phyloP scores from a whole-genome alignment of 148 eudicot species.

The Selenicereus undatus region DNA sequence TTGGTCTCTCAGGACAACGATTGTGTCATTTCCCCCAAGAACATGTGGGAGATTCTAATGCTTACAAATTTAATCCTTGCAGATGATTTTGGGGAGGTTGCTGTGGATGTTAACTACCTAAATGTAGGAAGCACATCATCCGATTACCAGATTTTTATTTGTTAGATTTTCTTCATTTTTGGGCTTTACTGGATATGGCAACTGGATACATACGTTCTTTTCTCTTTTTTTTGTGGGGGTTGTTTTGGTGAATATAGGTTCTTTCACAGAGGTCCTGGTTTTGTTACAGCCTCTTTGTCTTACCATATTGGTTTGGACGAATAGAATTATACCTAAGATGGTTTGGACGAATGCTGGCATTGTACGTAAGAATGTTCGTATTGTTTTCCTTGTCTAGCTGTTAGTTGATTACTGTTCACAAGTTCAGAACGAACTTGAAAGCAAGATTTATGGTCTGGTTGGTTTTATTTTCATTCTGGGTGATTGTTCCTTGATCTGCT shows the following conservation, averaged over 20 bases:
- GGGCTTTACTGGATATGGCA: neutral
- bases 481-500: too few species aligned
- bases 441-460: too few species aligned
- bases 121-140: conserved; percentile 51
- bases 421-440: too few species aligned
- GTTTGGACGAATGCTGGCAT: too few species aligned
- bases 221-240: neutral
- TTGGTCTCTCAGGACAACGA: neutral
- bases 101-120: conserved; percentile 87
- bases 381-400: too few species aligned
- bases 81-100: conserved; percentile 81
- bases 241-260: neutral
- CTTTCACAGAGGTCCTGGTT: too few species aligned
- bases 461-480: too few species aligned
- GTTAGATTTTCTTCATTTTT: conserved; percentile 33
- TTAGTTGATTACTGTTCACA: too few species aligned
- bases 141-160: conserved; percentile 70
- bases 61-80: conserved; percentile 1
- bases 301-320: too few species aligned
- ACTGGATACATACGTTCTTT: neutral
- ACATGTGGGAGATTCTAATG: neutral
- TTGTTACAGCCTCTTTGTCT: too few species aligned
- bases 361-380: too few species aligned
- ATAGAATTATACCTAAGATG: too few species aligned
- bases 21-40: neutral